These are phyloP conservation scores for Diaporthe ampelina DNA, from an alignment of 2,329 filamentous ascomycete species.

Conservation along the genomic window DNA sequence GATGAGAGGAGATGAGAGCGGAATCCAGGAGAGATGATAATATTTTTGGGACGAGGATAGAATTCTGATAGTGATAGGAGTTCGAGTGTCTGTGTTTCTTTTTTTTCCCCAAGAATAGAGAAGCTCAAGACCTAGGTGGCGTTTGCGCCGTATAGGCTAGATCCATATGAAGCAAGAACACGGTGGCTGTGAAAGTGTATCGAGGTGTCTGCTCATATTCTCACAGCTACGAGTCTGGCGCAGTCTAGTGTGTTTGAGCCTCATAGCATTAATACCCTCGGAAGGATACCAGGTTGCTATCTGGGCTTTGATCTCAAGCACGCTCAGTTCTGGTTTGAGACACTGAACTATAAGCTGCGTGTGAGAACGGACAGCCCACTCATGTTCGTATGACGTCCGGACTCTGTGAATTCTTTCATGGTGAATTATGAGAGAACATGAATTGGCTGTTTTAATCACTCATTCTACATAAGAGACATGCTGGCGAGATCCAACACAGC, in stretches of 20 bases:
- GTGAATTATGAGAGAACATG: neutral
- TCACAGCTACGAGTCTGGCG: neutral
- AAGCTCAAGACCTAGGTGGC: neutral
- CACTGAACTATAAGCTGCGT: too few species aligned
- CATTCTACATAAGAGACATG: neutral
- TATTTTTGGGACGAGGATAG: neutral
- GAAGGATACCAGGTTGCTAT: neutral
- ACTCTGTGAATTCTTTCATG: neutral
- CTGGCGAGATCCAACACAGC: neutral
- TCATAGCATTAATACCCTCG: too few species aligned
- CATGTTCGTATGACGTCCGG: too few species aligned
- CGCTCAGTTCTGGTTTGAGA: too few species aligned
- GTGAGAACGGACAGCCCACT: neutral
- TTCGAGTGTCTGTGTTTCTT: neutral
- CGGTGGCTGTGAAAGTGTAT: neutral
- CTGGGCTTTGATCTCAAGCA: neutral
- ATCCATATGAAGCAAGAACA: too few species aligned
- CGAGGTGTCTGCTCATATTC: neutral
- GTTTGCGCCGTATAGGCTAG: neutral
- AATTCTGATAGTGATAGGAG: neutral
- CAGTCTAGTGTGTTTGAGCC: too few species aligned
- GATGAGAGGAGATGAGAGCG: too few species aligned
- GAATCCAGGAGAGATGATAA: neutral
- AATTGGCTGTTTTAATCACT: neutral
- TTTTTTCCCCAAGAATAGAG: neutral